Percentiles rank a stretch among this genome's conserved stretches.
These are phyloP conservation scores for Nicotiana knightiana DNA, from an alignment of 257 asterid species.

Conservation along the genomic window DNA sequence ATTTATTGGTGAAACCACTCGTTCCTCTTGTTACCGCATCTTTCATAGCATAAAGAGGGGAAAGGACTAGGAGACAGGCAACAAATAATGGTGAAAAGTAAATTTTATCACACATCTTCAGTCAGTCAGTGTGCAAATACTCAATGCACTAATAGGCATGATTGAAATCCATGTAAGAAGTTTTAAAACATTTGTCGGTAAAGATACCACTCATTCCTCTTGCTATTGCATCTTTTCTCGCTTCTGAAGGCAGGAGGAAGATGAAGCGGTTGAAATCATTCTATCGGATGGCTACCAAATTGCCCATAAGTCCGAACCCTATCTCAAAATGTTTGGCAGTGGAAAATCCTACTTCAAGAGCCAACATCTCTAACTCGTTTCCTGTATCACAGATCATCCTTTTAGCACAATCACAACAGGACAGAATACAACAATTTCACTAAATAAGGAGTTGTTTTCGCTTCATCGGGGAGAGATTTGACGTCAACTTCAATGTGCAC, in stretches of 20 bases:
- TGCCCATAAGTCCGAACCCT: slow-evolving; percentile 67
- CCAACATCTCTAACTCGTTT: slow-evolving; percentile 70
- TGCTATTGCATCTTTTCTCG: background rate
- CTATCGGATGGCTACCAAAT: slow-evolving; percentile 58
- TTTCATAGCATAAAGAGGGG: background rate
- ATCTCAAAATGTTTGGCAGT: slow-evolving; percentile 57
- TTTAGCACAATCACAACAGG: background rate
- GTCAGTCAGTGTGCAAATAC: background rate
- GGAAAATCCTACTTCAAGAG: slow-evolving; percentile 66
- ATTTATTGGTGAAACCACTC: background rate
- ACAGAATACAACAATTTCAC: background rate
- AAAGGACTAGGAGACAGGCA: background rate
- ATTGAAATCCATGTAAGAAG: background rate
- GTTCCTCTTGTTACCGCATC: background rate
- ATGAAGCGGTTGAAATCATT: background rate
- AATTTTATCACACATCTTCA: background rate
- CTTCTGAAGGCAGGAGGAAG: background rate
- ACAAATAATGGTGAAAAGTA: background rate
- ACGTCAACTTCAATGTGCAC: background rate
- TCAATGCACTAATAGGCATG: background rate
- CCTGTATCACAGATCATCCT: slow-evolving; percentile 39
- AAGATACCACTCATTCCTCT: background rate
- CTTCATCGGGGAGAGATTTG: background rate
- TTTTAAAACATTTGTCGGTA: background rate
- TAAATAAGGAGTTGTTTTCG: background rate